Conservation (phyloP, 2,329 filamentous ascomycete genomes). For the Penicillium nordicum region DNA sequence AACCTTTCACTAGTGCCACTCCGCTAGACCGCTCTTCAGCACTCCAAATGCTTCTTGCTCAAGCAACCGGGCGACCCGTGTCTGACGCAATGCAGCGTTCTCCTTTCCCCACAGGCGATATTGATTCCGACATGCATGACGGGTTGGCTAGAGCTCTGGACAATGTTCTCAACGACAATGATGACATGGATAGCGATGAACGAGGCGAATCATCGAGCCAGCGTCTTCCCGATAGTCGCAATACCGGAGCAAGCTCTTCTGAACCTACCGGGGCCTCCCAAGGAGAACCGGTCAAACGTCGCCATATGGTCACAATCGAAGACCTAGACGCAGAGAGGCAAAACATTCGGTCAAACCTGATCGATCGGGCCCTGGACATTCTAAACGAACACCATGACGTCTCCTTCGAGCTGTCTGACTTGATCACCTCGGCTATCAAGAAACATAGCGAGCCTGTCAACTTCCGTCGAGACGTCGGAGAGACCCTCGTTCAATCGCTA, state of each 20-base stretch:
- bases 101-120: conserved; percentile 20
- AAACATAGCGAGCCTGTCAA: conserved; percentile 59
- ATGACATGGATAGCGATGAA: conserved; percentile 24
- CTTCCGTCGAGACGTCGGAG: conserved; percentile 69
- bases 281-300: conserved; percentile 20
- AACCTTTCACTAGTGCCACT: conserved; percentile 21
- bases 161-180: conserved; percentile 38
- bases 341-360: conserved; percentile 70
- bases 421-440: conserved; percentile 70
- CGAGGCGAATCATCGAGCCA: conserved; percentile 24
- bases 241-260: conserved; percentile 14
- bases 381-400: conserved; percentile 82
- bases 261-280: conserved; percentile 23
- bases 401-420: conserved; percentile 84
- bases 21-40: conserved; percentile 30
- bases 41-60: conserved; percentile 36
- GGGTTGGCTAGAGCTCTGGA: conserved; percentile 45
- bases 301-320: conserved; percentile 59
- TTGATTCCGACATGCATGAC: conserved; percentile 32
- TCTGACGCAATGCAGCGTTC: conserved; percentile 24
- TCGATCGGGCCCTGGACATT: conserved; percentile 86
- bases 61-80: conserved; percentile 26
- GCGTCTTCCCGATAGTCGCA: conserved; percentile 15
- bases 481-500: conserved; percentile 78
- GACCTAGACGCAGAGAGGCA: conserved; percentile 73